phyloP scores from a whole-genome alignment of 1,284 basidiomycete genomes.

The Puccinia hordei region DNA sequence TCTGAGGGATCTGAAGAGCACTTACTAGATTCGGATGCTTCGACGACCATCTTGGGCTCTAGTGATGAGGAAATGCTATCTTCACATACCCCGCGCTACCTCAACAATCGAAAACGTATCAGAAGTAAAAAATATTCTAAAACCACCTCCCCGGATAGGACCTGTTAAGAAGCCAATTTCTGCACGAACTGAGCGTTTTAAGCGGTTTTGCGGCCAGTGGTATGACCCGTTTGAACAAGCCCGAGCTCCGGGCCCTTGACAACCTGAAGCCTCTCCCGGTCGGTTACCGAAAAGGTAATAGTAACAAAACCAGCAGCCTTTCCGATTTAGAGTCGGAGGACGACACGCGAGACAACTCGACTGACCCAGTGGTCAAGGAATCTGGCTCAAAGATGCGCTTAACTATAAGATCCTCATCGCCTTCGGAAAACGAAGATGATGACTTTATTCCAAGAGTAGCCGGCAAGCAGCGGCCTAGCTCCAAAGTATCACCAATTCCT shows the following conservation, averaged over 20 bases:
- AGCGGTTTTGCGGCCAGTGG: neutral
- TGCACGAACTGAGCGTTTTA: neutral
- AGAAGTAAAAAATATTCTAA: conserved; percentile 33
- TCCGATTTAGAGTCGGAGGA: conserved; percentile 39
- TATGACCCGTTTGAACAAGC: conserved; percentile 4
- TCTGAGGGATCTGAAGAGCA: conserved; percentile 30
- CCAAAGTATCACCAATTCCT: neutral
- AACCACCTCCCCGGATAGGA: neutral
- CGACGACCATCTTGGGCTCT: conserved; percentile 40
- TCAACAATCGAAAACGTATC: conserved; percentile 38
- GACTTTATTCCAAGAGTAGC: neutral
- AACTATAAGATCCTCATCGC: conserved; percentile 28
- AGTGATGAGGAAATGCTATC: conserved; percentile 48
- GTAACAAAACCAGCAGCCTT: conserved; percentile 22
- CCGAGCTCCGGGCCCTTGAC: neutral
- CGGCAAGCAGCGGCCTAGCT: conserved; percentile 1
- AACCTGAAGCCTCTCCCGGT: neutral
- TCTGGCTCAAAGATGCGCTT: conserved; percentile 18
- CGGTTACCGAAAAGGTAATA: neutral
- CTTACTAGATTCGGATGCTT: conserved; percentile 48
- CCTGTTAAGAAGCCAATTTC: conserved; percentile 4
- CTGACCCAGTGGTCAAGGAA: neutral
- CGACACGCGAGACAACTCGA: neutral
- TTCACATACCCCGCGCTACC: conserved; percentile 44
- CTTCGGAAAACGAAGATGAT: conserved; percentile 11